Evolutionary conservation across 1,284 basidiomycete species (phyloP), one percentile per base, ranked within the genome.

Genomic region (Ustilago nuda): DNA sequence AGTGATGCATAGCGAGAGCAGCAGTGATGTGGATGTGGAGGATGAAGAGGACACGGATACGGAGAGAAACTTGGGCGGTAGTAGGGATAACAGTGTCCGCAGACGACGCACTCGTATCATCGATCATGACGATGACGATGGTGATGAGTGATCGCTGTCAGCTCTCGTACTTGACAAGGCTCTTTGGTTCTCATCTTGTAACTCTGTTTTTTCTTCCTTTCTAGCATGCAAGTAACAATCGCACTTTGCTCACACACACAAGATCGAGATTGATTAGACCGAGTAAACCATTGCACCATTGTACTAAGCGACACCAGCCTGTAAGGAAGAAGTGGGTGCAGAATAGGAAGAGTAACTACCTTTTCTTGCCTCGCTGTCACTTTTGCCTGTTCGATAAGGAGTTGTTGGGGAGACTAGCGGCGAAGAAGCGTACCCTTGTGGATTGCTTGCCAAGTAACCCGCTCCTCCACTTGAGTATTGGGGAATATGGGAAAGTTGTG

Each of bases 81-180:
- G 70, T 30, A 63, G 50, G 17, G 70, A 72, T 35, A 72, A 65
- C 57, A 56, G 53, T n/a, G 54, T 27, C 7, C 56, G 70, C 23
- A 61, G 70, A 15, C 56, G 70, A 52, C 45, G 70, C 0, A 57
- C 65, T 27, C 56, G 61, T 12, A 67, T 72, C 17, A n/a, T 72
- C 19, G 65, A 72, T 36, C 61, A 67, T 35, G 70, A 66, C 8
- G 69, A 70, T 9, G 68, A 66, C 8, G 56, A 58, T 17, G 41
- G 33, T n/a, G 54, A 51, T 12, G 17, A 30, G 15, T 32, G 50
- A 19, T 27, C 45, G 4, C 27, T 27, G 3, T 27, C 23, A 33
- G 13, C 53, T 39, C 36, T 2, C 8, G 6, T 11, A 13, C 37
- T 7, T 48, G 17, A 4, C 37, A 39, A 27, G 23, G 23, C 23